Evolutionary conservation across 2,329 filamentous ascomycete genomes (phyloP), one percentile per base, ranked within the genome.

Genomic region (Colletotrichum siamense): DNA sequence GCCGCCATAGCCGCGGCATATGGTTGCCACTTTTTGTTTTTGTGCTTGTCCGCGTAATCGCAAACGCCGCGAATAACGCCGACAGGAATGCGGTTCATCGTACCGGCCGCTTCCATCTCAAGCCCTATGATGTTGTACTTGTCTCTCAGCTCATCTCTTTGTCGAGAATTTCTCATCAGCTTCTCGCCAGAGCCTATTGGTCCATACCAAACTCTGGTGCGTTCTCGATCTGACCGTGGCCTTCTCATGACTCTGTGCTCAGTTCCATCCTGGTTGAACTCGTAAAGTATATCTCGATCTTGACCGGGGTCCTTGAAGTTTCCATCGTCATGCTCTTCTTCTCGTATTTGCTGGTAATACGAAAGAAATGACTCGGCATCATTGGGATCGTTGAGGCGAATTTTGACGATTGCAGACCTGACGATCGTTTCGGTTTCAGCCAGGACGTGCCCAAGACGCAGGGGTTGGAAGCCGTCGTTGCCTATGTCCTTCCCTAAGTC

Each of bases 1-100:
- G 81, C 81, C 24, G 83, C 82, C 77, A 81, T 82, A 2, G 82
- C 82, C 5, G 84, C 82, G 1, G 84, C 83, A 69, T 84, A 85
- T 1, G 81, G 81, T 18, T 84, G 82, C 84, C 83, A 85, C 2
- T 79, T 71, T 44, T 83, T 81, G 39, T 82, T 84, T 59, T 85
- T 84, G 24, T 82, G 79, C 24, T 76, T 64, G 64, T 85, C 83
- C 1, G 71, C 82, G 30, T 86, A 85, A 66, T 85, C 82, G 65
- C 82, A 85, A 8, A 83, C 82, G 0, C 82, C 83, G 30, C 81
- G 79, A 8, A 86, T 81, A 0, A 85, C 82, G 1, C 80, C 81
- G 1, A 82, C 82, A 0, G 83, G 81, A 28, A 85, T 81, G 6
- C 74, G 76, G 22, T 84, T 83, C 82, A 84, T 83, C 0, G 77